phyloP scores from a whole-genome alignment of 352 stramenopile genomes.

The Globisporangium canariense region DNA sequence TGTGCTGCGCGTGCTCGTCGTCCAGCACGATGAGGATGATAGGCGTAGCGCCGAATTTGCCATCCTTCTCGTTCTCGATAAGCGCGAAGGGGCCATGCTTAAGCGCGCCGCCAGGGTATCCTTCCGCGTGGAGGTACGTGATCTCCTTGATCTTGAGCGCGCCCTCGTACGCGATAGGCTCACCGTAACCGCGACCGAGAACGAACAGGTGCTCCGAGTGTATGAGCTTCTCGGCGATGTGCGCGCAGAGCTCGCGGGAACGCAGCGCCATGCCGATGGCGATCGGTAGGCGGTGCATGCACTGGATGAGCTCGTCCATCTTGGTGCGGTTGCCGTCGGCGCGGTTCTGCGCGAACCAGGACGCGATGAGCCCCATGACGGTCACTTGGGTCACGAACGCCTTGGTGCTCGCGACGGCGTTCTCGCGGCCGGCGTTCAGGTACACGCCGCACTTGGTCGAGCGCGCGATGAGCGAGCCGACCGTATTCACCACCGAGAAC shows the following conservation, averaged over 20 bases:
- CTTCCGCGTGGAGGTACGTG: constrained; percentile 98
- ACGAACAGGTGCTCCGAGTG: constrained; percentile 95
- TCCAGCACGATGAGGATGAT: constrained; percentile 98
- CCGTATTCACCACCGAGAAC: constrained; percentile 96
- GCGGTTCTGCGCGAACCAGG: constrained; percentile 91
- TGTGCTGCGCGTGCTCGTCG: constrained; percentile 95
- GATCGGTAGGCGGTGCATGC: constrained; percentile 96
- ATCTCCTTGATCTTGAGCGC: constrained; percentile 99
- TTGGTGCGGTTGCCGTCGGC: constrained; percentile 80
- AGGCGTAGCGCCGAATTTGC: constrained; percentile 93
- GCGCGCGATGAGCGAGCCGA: constrained; percentile 96
- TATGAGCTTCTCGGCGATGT: constrained; percentile 86
- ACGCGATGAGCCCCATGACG: constrained; percentile 87
- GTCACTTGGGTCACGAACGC: constrained; percentile 98
- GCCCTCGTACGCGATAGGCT: constrained; percentile 96
- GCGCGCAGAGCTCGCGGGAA: constrained; percentile 88
- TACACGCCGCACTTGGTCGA: constrained; percentile 95
- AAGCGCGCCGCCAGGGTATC: constrained; percentile 96
- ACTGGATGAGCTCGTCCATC: constrained; percentile 90
- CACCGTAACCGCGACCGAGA: constrained; percentile 91
- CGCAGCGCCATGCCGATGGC: constrained; percentile 97
- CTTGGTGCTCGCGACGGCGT: constrained; percentile 98
- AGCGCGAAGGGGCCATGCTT: constrained; percentile 99
- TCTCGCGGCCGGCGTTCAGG: constrained; percentile 97
- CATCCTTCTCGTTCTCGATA: constrained; percentile 93